These are phyloP conservation scores for Colletotrichum caudatum DNA, from an alignment of 2,329 filamentous ascomycete genomes.

Conservation along the genomic window DNA sequence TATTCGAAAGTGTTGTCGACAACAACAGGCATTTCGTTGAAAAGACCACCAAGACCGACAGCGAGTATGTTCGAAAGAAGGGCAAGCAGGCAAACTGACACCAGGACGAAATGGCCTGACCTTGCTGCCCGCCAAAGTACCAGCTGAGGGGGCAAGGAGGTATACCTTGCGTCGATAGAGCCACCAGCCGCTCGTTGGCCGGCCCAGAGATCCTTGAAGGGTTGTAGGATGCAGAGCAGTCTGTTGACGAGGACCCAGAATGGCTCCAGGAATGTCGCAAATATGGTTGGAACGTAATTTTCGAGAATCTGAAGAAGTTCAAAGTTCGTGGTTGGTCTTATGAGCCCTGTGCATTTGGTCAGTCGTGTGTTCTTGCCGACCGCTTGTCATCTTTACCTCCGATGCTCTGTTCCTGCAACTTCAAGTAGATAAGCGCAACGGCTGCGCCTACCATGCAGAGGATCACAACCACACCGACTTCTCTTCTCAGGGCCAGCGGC, in stretches of 20 bases:
- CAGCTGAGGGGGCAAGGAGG: conserved; percentile 67
- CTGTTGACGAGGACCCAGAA: conserved; percentile 68
- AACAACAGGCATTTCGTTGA: conserved; percentile 53
- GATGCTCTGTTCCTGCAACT: conserved; percentile 30
- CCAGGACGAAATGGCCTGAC: conserved; percentile 60
- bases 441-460: conserved; percentile 29
- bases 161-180: conserved; percentile 61
- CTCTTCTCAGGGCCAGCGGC: conserved; percentile 17
- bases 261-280: conserved; percentile 69
- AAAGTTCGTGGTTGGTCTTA: conserved; percentile 48
- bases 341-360: conserved; percentile 45
- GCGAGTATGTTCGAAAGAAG: conserved; percentile 66
- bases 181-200: conserved; percentile 51
- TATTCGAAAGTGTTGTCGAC: conserved; percentile 37
- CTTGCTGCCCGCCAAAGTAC: conserved; percentile 58
- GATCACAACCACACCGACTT: conserved; percentile 11
- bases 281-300: conserved; percentile 65
- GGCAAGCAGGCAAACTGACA: conserved; percentile 59
- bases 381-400: conserved; percentile 32
- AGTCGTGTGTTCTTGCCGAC: neutral
- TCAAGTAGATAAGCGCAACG: conserved; percentile 36
- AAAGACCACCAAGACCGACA: conserved; percentile 63
- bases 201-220: conserved; percentile 61
- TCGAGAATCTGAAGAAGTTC: conserved; percentile 54
- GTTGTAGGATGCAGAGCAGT: conserved; percentile 64